Base-by-base conservation (phyloP, 2,329 filamentous ascomycete genomes). In the Eutypella sp. region DNA sequence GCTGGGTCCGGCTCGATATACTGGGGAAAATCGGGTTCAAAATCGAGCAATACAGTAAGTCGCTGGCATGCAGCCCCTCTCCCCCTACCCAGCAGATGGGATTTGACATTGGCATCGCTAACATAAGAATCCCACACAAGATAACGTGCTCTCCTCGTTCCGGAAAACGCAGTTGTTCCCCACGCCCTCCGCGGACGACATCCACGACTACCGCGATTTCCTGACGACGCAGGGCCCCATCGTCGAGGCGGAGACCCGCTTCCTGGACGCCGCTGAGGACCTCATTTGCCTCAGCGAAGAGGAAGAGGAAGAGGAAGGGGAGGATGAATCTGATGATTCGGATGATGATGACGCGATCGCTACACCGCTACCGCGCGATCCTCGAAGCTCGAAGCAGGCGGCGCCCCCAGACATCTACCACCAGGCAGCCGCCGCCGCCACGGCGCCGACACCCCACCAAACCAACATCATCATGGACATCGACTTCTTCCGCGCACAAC, bases 31-130 rank as follows among this genome's bases (percentile, higher is more conserved):
- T 87, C 44, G 83, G 78, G 15, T 74, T 77, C 51, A 87, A 87
- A 60, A 65, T 87, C 8, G 74, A 75, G 25, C 81, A 86, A 57
- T 89, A 88, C 59, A 84, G 82, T 85, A 66, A 63, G 77, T 19
- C 45, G n/a, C n/a, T n/a, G n/a, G n/a, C 53, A 10, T 44, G 29
- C 24, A 27, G 2, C 4, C n/a, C 20, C 15, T n/a, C 24, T 37
- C n/a, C 5, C 18, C 18, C 10, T 40, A 33, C 10, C 10, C 10
- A 20, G 41, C 15, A 31, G 1, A 9, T 13, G 25, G 13, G 25
- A 13, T 13, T 29, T 29, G 25, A 37, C 13, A 18, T 37, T 3
- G 18, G 1, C 13, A 15, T n/a, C 18, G 13, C 44, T 57, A 42
- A 57, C 47, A 47, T 41, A 2, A 31, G 15, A 29, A 7, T 7